Percentiles rank a stretch among this genome's conserved stretches.
Evolutionary conservation across 371 early-diverging fungal species (phyloP).

Genomic region (Haplosporangium sp.): DNA sequence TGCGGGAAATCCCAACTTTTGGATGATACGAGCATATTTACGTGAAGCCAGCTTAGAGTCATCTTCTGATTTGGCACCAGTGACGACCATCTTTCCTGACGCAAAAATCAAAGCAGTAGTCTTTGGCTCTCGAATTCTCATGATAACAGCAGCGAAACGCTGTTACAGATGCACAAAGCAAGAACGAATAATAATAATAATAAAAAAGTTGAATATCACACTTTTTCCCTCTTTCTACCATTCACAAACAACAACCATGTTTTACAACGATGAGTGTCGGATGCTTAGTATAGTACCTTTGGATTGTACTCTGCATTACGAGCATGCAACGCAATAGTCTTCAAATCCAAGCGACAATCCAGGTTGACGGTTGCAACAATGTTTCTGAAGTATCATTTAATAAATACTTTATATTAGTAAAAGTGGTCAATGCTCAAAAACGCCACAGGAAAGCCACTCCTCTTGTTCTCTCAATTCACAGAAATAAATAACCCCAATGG

Average conservation of each 20-base stretch:
- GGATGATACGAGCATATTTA: slow-evolving; percentile 99
- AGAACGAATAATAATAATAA: not conserved
- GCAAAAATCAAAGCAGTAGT: slow-evolving; percentile 99
- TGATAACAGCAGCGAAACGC: slow-evolving; percentile 99
- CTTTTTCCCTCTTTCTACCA: slow-evolving; percentile 1
- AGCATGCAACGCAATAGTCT: slow-evolving; percentile 99
- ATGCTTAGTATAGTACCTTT: slow-evolving; percentile 78
- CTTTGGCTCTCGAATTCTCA: slow-evolving; percentile 99
- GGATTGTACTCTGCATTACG: slow-evolving; percentile 99
- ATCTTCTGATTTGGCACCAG: slow-evolving; percentile 97
- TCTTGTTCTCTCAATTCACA: not conserved
- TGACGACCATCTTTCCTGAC: slow-evolving; percentile 99
- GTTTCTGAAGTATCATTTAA: slow-evolving; percentile 73
- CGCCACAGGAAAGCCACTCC: not conserved
- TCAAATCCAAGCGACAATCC: slow-evolving; percentile 98
- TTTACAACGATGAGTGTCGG: not conserved
- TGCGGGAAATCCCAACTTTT: slow-evolving; percentile 99
- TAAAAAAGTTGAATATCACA: slow-evolving; percentile 21
- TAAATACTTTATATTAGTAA: not conserved
- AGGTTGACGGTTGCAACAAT: slow-evolving; percentile 99
- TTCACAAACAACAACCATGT: not conserved
- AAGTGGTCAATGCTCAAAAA: slow-evolving; percentile 4
- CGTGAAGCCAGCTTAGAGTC: slow-evolving; percentile 97
- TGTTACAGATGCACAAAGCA: slow-evolving; percentile 48
- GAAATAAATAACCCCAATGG: slow-evolving; percentile 5